Percentiles rank a stretch among this genome's conserved stretches.
These are phyloP conservation scores for Skeletonema marinoi DNA, from an alignment of 108 stramenopile genomes.

Conservation along the genomic window DNA sequence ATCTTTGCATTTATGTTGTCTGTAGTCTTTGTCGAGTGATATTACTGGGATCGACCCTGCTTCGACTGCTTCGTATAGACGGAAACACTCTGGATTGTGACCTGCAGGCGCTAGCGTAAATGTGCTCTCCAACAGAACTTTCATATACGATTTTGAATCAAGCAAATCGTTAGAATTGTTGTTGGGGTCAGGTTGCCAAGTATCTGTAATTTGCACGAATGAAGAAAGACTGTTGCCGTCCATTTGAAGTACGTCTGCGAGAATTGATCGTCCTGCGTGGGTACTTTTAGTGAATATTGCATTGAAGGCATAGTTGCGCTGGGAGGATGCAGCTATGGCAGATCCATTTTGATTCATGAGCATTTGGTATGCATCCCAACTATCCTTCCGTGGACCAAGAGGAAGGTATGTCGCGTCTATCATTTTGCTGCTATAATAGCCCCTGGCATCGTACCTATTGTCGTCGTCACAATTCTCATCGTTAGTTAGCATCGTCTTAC, in stretches of 20 bases:
- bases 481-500: slow-evolving; percentile 31
- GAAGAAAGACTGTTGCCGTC: background rate
- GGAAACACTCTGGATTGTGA: slow-evolving; percentile 60
- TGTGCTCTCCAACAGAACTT: slow-evolving; percentile 32
- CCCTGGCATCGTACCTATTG: slow-evolving; percentile 19
- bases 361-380: slow-evolving; percentile 1
- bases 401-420: slow-evolving; percentile 16
- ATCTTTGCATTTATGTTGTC: slow-evolving; percentile 29
- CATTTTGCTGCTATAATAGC: slow-evolving; percentile 16
- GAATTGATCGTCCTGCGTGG: slow-evolving; percentile 6
- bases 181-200: background rate
- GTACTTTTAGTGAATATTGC: slow-evolving; percentile 35
- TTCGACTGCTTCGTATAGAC: slow-evolving; percentile 49
- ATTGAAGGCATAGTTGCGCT: slow-evolving; percentile 30
- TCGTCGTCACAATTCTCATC: slow-evolving; percentile 27
- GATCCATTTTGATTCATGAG: background rate
- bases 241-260: background rate
- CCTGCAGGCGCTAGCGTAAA: slow-evolving; percentile 53
- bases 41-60: slow-evolving; percentile 46
- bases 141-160: slow-evolving; percentile 9
- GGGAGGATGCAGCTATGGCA: slow-evolving; percentile 6
- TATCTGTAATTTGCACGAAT: background rate
- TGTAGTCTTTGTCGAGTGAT: slow-evolving; percentile 16
- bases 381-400: slow-evolving; percentile 31
- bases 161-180: background rate